A percentile compares a stretch with the other conserved stretches of the same genome.
Evolutionary conservation across 1,284 basidiomycete genomes (phyloP).

Genomic region (Cryptococcus sp.): DNA sequence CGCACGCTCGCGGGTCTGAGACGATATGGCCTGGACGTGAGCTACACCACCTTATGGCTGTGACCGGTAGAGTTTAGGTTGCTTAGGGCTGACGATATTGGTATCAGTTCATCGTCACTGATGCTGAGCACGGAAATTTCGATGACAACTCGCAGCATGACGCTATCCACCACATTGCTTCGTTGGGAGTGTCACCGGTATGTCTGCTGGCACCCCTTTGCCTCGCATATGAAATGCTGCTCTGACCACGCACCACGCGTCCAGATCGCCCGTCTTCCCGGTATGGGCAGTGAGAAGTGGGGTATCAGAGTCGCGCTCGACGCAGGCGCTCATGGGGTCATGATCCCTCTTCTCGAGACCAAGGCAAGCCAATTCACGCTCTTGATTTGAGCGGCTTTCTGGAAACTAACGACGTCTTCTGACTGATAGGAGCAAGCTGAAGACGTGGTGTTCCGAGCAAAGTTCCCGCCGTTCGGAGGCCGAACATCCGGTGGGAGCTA

Average conservation of each 20-base stretch:
- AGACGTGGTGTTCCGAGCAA: slow-evolving; percentile 16
- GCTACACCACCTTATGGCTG: neutral
- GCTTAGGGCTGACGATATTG: neutral
- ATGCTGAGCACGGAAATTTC: slow-evolving; percentile 16
- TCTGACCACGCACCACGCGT: too few species aligned
- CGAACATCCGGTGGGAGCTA: slow-evolving; percentile 14
- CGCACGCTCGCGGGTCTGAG: slow-evolving; percentile 11
- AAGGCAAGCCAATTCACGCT: neutral
- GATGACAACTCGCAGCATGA: slow-evolving; percentile 10
- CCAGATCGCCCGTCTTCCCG: slow-evolving; percentile 14
- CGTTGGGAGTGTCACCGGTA: slow-evolving; percentile 14
- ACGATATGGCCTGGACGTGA: slow-evolving; percentile 15
- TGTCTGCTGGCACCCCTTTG: neutral
- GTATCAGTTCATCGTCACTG: slow-evolving; percentile 11
- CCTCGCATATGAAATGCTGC: neutral
- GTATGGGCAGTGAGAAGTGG: slow-evolving; percentile 18
- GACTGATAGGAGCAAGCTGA: slow-evolving; percentile 17
- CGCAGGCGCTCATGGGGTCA: slow-evolving; percentile 17
- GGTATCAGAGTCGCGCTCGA: slow-evolving; percentile 14
- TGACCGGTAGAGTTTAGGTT: too few species aligned
- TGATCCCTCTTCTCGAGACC: slow-evolving; percentile 11
- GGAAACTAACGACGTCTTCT: neutral
- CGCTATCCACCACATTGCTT: slow-evolving; percentile 11
- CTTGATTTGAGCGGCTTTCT: neutral
- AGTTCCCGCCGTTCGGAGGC: slow-evolving; percentile 14